phyloP scores from a whole-genome alignment of 2,329 filamentous ascomycete genomes.

The Didymella sp. region DNA sequence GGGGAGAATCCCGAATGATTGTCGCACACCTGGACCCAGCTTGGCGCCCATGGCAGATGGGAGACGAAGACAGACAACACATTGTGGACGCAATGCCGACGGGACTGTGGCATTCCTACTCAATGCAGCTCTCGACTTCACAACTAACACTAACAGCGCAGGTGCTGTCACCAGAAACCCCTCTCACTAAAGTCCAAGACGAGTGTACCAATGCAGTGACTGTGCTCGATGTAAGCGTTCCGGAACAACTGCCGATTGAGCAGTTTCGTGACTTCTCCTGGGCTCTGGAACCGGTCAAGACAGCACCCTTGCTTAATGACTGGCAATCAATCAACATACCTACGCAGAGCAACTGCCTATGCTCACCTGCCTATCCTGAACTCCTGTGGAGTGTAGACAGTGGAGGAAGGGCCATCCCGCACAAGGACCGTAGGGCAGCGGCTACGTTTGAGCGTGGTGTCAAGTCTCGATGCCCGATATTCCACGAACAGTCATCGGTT shows the following conservation, averaged over 20 bases:
- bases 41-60: constrained; percentile 42
- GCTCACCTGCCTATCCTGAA: constrained; percentile 34
- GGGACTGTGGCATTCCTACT: constrained; percentile 22
- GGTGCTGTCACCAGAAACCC: constrained; percentile 3
- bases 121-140: constrained; percentile 11
- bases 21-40: constrained; percentile 54
- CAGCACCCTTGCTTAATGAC: constrained; percentile 22
- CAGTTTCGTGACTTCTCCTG: constrained; percentile 30
- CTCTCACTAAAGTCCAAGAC: not conserved
- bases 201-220: constrained; percentile 30
- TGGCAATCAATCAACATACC: constrained; percentile 28
- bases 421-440: constrained; percentile 55
- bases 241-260: constrained; percentile 4
- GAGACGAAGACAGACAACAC: not conserved
- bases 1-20: constrained; percentile 55
- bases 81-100: constrained; percentile 12
- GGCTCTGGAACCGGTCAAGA: constrained; percentile 28
- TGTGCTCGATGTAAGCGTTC: constrained; percentile 30
- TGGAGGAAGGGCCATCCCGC: constrained; percentile 28
- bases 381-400: constrained; percentile 39
- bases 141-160: constrained; percentile 7
- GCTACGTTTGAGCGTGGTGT: constrained; percentile 59
- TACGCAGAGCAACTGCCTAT: constrained; percentile 23
- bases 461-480: constrained; percentile 54
- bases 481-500: constrained; percentile 23